Conservation (phyloP, 2,329 filamentous ascomycete species). For the Apiospora aurea region DNA sequence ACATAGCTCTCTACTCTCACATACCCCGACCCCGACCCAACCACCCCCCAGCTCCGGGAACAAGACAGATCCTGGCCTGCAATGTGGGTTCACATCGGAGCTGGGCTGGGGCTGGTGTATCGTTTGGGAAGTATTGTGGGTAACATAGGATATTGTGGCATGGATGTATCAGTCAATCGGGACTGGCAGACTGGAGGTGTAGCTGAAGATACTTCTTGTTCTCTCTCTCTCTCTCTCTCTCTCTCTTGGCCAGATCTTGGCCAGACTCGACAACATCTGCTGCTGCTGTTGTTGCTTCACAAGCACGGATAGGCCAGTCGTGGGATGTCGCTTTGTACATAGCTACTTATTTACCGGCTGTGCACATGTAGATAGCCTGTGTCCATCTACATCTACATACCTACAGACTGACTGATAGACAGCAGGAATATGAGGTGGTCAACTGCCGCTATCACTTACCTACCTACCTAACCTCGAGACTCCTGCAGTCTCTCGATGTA, state of each 20-base stretch:
- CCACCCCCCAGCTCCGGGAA: slow-evolving; percentile 20
- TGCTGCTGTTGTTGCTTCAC: background rate
- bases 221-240: background rate
- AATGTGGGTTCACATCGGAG: slow-evolving; percentile 14
- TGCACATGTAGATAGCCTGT: slow-evolving; percentile 16
- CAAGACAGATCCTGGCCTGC: slow-evolving; percentile 22
- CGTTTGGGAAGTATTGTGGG: slow-evolving; percentile 9
- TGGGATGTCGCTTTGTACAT: background rate
- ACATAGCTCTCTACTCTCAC: background rate
- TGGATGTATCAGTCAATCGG: slow-evolving; percentile 14
- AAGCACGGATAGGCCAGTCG: background rate
- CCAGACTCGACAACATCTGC: background rate
- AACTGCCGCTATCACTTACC: slow-evolving; percentile 11
- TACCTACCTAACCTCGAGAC: background rate
- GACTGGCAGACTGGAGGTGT: slow-evolving; percentile 16
- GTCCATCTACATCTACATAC: background rate
- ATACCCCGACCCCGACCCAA: slow-evolving; percentile 15
- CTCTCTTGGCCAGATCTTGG: background rate
- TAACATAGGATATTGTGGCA: slow-evolving; percentile 17
- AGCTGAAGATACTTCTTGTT: slow-evolving; percentile 1
- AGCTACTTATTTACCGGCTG: background rate
- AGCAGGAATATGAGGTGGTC: background rate
- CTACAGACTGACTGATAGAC: background rate
- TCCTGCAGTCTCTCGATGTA: slow-evolving; percentile 15
- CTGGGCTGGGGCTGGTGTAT: slow-evolving; percentile 21